phyloP scores from a whole-genome alignment of 140 eudicot genomes.

The Cichorium intybus region DNA sequence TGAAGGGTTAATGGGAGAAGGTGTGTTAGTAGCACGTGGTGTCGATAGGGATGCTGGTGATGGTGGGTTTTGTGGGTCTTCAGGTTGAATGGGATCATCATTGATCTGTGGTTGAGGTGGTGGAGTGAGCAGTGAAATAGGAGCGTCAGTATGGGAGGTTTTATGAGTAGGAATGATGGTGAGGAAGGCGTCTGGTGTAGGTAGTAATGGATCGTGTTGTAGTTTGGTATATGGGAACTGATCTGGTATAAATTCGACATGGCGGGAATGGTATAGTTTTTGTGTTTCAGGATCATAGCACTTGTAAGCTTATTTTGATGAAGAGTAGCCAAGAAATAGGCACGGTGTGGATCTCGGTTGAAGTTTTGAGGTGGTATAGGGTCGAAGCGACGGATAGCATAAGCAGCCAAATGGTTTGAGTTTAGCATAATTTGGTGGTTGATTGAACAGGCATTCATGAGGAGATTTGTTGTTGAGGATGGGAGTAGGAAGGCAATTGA shows the following conservation, averaged over 20 bases:
- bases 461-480: not conserved
- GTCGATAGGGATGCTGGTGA: too few relatives aligned
- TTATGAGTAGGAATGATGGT: too few relatives aligned
- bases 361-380: not conserved
- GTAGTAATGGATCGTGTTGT: not conserved
- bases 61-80: too few relatives aligned
- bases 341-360: not conserved
- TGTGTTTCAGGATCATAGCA: not conserved
- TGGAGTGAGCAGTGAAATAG: too few relatives aligned
- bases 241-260: too few relatives aligned
- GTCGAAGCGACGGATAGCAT: not conserved
- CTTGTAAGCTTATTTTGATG: not conserved
- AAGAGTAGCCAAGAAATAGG: not conserved
- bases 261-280: too few relatives aligned
- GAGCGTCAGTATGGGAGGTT: too few relatives aligned
- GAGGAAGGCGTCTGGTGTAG: not conserved
- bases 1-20: too few relatives aligned
- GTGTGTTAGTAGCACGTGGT: too few relatives aligned
- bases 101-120: not conserved
- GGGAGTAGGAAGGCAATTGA: not conserved
- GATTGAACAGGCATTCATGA: not conserved
- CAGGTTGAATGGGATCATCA: too few relatives aligned
- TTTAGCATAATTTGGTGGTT: not conserved
- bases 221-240: not conserved
- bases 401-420: conserved; percentile 1